A percentile compares a stretch with the other conserved stretches of the same genome.
Conservation (phyloP, 2,329 filamentous ascomycete species). For the Hypoxylon rubiginosum region DNA sequence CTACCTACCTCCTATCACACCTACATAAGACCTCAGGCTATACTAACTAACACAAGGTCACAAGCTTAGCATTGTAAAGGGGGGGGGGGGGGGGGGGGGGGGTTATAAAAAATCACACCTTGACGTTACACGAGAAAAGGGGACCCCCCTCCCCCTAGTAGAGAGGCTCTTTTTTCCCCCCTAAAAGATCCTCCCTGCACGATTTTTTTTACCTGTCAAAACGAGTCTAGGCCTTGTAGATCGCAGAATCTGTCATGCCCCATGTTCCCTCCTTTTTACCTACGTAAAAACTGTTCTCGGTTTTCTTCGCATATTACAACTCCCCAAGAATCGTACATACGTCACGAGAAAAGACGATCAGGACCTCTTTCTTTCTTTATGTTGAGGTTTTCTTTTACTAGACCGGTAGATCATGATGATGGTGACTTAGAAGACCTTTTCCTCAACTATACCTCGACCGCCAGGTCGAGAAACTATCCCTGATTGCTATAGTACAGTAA, state of each 20-base stretch:
- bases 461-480: neutral
- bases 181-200: neutral
- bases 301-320: neutral
- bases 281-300: neutral
- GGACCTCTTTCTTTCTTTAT: neutral
- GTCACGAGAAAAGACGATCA: slow-evolving; percentile 2
- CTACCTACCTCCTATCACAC: neutral
- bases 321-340: neutral
- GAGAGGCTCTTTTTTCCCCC: neutral
- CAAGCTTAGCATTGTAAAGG: neutral
- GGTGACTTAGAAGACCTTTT: neutral
- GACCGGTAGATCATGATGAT: neutral
- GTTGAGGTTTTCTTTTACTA: neutral
- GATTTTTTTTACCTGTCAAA: slow-evolving; percentile 6
- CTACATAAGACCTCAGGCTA: slow-evolving; percentile 5
- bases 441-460: neutral
- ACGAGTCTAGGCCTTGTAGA: neutral
- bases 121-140: neutral
- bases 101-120: neutral
- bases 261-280: neutral
- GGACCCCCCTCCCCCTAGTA: neutral
- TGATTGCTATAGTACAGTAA: slow-evolving; percentile 26
- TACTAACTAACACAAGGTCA: neutral
- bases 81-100: neutral
- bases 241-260: neutral